Evolutionary conservation across 257 asterid genomes (phyloP), one percentile per base, ranked within the genome.

Genomic region (Linderniella brevidens): DNA sequence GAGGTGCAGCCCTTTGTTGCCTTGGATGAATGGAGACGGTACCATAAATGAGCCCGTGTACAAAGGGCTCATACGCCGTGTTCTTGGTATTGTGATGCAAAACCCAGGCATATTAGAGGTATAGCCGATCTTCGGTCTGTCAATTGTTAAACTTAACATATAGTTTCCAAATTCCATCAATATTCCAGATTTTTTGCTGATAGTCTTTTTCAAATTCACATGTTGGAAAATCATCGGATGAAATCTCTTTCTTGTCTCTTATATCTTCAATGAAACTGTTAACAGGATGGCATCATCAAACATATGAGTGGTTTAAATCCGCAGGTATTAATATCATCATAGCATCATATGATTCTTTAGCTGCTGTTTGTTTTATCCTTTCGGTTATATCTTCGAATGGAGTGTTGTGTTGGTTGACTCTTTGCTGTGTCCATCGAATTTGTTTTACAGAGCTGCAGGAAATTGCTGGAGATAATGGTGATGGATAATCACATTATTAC

Each of bases 21-120:
- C 95, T 39, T 88, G 98, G 98, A 63, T 76, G 55, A 80, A 88
- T 59, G 95, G 92, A 37, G 94, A 88, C 69, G 94, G 95, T 64
- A 72, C 87, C 35, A 9, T 68, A 47, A 88, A 88, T 62, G 82
- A 76, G 60, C 69, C 46, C 61, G 80, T 88, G 35, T 84, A 80
- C 84, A 78, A 74, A 64, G 84, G 98, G 62, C 92, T 88, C 65
- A 60, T 67, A 37, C 79, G 93, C 46, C 78, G 90, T 53, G 64
- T 80, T 62, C 82, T 88, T 56, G 82, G 90, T 58, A 62, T 88
- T 19, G 78, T 84, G 60, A 68, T 88, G 95, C 93, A 80, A 70
- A 77, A 80, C 70, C 98, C 98, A 13, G 98, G 92, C 66, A 84
- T 80, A 57, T 56, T 78, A 38, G 92, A 84, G 86, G 97, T 88